Base-by-base conservation (phyloP, 768 basidiomycete species). In the Russula ochroleuca region DNA sequence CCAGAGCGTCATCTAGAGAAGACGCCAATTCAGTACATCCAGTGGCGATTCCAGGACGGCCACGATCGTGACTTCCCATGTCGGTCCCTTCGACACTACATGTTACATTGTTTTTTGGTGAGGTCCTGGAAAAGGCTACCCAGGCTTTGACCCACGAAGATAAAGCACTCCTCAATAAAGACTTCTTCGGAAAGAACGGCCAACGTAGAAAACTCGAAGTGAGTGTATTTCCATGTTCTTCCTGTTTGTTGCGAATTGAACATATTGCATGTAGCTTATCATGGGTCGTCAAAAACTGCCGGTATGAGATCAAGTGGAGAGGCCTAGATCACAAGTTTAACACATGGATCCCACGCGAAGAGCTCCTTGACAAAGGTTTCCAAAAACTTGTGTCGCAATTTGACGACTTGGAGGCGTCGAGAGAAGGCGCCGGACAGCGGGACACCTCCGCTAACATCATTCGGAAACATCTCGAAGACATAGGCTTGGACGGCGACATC, bases 41-140 rank as follows among this genome's bases (percentile, higher is more conserved):
- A 97, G 78, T 98, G 95, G 95, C 90, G 95, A 70, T 98, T 94
- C 85, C 95, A 98, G 73, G 95, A 97, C 75, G 96, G 95, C 54
- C 90, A 96, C 75, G 95, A 98, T 81, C 90, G 94, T 90, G 73
- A 68, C 85, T 79, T 11, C 61, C 57, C 67, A 38, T 50, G 15
- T n/a, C n/a, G 33, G 14, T 64, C 67, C 25, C 37, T 47, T 59
- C 21, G 19, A 54, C 64, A 45, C 54, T 48, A 60, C 61, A 43
- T 60, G 52, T 60, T 59, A 51, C 62, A 57, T 52, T 56, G 8
- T 55, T 63, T 65, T 53, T 63, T 91, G 89, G 89, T 68, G 95
- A 98, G 77, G 77, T 96, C 40, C 70, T 97, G 67, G 92, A 95
- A 76, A 97, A 98, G 75, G 85, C 83, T 6, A 94, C 93, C 5